phyloP scores from a whole-genome alignment of 345 rosid species.

The Rubroshorea leprosula region DNA sequence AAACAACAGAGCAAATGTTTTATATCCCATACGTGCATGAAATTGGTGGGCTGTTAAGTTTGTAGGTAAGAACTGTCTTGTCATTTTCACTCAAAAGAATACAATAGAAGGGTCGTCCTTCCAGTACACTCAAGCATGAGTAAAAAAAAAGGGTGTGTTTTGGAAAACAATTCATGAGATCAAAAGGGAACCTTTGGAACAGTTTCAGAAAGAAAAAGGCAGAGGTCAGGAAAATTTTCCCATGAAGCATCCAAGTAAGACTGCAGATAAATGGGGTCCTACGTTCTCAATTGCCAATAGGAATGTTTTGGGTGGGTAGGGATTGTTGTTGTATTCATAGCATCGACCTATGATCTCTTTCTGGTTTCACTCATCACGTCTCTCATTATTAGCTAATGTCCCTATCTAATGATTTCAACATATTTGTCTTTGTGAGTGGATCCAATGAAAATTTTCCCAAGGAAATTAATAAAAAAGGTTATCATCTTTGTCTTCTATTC shows the following conservation, averaged over 20 bases:
- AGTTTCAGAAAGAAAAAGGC: constrained; percentile 15
- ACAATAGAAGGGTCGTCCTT: constrained; percentile 25
- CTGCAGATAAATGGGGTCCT: constrained; percentile 11
- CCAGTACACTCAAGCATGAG: constrained; percentile 6
- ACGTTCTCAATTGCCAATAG: constrained; percentile 9
- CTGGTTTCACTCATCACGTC: background rate
- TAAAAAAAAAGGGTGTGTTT: constrained; percentile 10
- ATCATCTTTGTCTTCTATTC: constrained; percentile 1
- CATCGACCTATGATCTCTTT: constrained; percentile 1
- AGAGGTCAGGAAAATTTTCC: constrained; percentile 20
- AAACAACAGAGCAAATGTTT: too few species aligned
- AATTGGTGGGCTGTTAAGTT: background rate
- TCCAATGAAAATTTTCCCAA: constrained; percentile 2
- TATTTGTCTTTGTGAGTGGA: constrained; percentile 21
- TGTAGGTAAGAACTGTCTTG: background rate
- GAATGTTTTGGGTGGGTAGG: constrained; percentile 4
- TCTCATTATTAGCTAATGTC: constrained; percentile 15
- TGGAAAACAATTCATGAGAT: constrained; percentile 3
- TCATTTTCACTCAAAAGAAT: background rate
- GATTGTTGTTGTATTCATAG: constrained; percentile 4
- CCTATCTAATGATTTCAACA: constrained; percentile 22
- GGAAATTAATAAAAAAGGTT: background rate
- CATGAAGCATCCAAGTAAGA: constrained; percentile 7
- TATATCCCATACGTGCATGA: background rate
- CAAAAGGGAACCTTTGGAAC: constrained; percentile 5